Evolutionary conservation across 306 rosid genomes (phyloP), one percentile per base, ranked within the genome.

Genomic region (Hippophae rhamnoides): DNA sequence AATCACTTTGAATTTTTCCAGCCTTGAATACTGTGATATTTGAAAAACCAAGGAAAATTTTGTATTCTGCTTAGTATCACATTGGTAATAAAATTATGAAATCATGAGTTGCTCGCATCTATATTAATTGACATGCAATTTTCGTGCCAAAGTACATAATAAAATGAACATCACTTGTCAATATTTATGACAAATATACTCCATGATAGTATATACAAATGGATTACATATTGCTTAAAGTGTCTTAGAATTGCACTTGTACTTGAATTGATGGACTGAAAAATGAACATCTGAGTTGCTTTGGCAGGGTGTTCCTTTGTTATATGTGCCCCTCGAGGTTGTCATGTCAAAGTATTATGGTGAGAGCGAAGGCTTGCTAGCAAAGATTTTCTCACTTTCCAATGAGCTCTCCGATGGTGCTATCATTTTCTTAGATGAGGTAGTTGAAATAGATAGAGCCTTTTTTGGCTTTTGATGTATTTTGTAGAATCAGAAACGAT

Each of bases 361-460:
- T 78, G 94, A 90, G 83, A 90, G 97, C 57, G 97, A 87, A 71
- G 78, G 86, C 50, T 79, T 87, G 48, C 69, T 90, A 26, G 96
- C 96, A 18, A 76, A 78, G 68, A 85, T 90, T 59, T 90, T 90
- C 69, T 81, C 96, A 3, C 86, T 90, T 59, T 94, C 96, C 9
- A 81, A 87, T 47, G 69, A 74, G 42, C 87, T 90, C 57, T 81
- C 87, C 18, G 56, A 68, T 31, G 97, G 97, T 69, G 94, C 96
- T 66, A 81, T 90, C 56, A 85, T 90, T 73, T 89, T 89, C 72
- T 72, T 89, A 6, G 96, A 89, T 53, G 96, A 89, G 96, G 96
- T 89, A 85, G 64, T 40, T 55, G 47, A 49, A 13, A 60, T 61
- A 38, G 56, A 62, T 12, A 47, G 52, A 40, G 66, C 62, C 57